Percentiles rank a stretch among this genome's conserved stretches.
Conservation (phyloP, 208 protist species). For the Wallacemonas collosoma region DNA sequence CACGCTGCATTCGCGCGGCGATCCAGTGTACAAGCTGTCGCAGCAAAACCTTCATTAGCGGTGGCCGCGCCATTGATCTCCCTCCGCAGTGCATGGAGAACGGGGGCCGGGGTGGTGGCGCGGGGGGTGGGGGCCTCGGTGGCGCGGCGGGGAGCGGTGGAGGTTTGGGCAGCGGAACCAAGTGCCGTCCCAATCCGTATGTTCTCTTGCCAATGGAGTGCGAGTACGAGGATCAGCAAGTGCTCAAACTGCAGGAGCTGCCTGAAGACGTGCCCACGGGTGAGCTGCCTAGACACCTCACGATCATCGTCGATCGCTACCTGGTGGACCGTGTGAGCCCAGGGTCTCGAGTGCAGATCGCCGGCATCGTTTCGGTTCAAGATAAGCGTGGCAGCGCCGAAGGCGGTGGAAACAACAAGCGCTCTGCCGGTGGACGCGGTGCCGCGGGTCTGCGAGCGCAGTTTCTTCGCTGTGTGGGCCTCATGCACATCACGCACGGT, state of each 20-base stretch:
- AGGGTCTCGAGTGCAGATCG: constrained; percentile 97
- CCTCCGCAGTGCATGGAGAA: constrained; percentile 90
- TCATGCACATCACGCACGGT: constrained; percentile 74
- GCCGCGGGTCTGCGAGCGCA: constrained; percentile 86
- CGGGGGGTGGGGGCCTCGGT: background rate
- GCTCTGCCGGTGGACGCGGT: constrained; percentile 38
- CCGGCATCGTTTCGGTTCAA: constrained; percentile 84
- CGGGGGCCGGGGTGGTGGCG: constrained; percentile 35
- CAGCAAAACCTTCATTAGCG: constrained; percentile 84
- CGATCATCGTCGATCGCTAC: constrained; percentile 89
- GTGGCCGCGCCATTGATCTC: constrained; percentile 73
- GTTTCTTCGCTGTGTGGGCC: constrained; percentile 86
- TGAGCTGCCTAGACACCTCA: constrained; percentile 91
- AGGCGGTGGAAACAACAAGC: constrained; percentile 21
- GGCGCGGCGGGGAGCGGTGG: constrained; percentile 20
- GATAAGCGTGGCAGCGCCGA: constrained; percentile 72
- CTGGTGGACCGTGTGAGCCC: constrained; percentile 94
- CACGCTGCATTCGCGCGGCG: constrained; percentile 77
- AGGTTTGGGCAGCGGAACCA: constrained; percentile 26
- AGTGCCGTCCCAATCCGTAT: constrained; percentile 93
- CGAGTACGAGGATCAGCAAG: constrained; percentile 93
- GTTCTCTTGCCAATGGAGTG: constrained; percentile 92
- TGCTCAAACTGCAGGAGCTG: constrained; percentile 95
- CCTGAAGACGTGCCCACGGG: constrained; percentile 94
- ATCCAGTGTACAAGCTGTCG: constrained; percentile 92